Percentiles rank a stretch among this genome's conserved stretches.
phyloP scores from a whole-genome alignment of 1,284 basidiomycete species.

The Mycocalia duriaeana region DNA sequence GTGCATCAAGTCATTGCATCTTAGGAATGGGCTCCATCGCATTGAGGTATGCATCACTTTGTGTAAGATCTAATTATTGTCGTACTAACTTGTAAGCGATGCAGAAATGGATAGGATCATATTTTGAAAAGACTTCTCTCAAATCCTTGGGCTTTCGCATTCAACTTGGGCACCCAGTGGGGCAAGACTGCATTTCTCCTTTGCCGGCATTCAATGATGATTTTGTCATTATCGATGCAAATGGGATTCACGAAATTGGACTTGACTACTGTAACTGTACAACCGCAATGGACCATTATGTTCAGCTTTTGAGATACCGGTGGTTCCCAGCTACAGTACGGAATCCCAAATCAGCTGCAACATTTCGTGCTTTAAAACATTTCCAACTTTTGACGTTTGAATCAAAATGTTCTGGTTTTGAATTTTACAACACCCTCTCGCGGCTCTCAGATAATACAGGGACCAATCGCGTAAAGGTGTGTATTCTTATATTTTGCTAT shows the following conservation, averaged over 20 bases:
- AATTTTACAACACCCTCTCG: slow-evolving; percentile 19
- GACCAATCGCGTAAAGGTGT: background rate
- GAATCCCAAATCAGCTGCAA: slow-evolving; percentile 15
- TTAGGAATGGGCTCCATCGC: background rate
- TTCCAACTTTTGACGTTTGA: slow-evolving; percentile 20
- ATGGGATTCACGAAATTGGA: slow-evolving; percentile 15
- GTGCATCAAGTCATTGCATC: background rate
- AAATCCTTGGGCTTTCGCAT: background rate
- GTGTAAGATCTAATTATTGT: too few relatives aligned
- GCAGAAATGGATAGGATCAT: too few relatives aligned
- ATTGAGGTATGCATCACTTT: too few relatives aligned
- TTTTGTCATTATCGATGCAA: slow-evolving; percentile 13
- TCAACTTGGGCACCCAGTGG: background rate
- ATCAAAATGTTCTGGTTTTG: slow-evolving; percentile 16
- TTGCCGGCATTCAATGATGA: slow-evolving; percentile 2
- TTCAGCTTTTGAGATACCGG: slow-evolving; percentile 17
- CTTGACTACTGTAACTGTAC: slow-evolving; percentile 18
- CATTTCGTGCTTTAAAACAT: slow-evolving; percentile 13
- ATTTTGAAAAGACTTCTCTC: background rate
- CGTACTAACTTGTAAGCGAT: too few relatives aligned
- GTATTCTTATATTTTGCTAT: background rate
- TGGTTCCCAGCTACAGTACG: slow-evolving; percentile 18
- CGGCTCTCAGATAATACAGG: slow-evolving; percentile 19
- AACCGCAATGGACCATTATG: background rate
- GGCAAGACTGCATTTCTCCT: slow-evolving; percentile 3